Conservation (phyloP, 2,329 filamentous ascomycete genomes). For the Exophiala aquamarina region DNA sequence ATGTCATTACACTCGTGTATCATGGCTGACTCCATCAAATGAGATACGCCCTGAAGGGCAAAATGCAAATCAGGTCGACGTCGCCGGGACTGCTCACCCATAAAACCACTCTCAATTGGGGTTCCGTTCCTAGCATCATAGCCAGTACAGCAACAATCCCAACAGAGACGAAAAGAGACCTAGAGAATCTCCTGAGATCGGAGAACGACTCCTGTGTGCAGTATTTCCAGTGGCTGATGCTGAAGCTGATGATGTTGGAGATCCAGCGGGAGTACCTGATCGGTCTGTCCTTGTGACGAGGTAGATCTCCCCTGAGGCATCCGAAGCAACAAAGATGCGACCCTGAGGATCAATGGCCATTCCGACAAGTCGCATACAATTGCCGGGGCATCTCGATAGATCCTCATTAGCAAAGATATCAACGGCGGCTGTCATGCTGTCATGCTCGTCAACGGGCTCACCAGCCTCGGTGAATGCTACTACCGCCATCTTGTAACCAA, state of each 20-base stretch:
- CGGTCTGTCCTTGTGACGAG: conserved; percentile 20
- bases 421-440: conserved; percentile 32
- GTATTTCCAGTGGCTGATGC: conserved; percentile 10
- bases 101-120: no score
- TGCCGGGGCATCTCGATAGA: conserved; percentile 29
- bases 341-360: conserved; percentile 35
- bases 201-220: background rate
- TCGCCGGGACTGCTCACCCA: no score
- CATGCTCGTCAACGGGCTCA: conserved; percentile 42
- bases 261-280: conserved; percentile 3
- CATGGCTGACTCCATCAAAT: no score
- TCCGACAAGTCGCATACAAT: conserved; percentile 36
- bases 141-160: background rate
- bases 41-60: no score
- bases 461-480: conserved; percentile 47
- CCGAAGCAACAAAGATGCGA: conserved; percentile 35
- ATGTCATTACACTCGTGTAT: no score
- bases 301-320: conserved; percentile 34
- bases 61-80: no score
- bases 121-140: no score
- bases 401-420: conserved; percentile 34
- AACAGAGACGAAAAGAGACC: background rate
- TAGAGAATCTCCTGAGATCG: background rate
- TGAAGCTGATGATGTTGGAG: conserved; percentile 5
- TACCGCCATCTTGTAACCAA: conserved; percentile 52